phyloP scores from a whole-genome alignment of 495 filamentous ascomycete species.

The Xylaria telfairii region DNA sequence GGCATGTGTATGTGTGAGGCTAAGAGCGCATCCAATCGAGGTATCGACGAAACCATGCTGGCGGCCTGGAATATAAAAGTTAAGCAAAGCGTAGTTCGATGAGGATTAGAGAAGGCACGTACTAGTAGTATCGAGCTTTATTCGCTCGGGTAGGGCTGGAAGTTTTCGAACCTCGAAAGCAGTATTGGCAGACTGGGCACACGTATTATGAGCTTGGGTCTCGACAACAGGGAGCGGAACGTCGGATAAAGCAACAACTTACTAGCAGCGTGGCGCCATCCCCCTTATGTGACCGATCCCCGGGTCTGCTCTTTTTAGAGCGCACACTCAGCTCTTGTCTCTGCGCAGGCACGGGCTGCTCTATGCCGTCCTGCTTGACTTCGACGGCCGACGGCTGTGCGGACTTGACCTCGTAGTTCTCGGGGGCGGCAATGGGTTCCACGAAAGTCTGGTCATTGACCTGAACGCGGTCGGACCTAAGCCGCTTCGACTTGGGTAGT shows the following conservation, averaged over 20 bases:
- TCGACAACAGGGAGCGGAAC: conserved; percentile 1
- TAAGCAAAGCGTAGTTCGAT: conserved; percentile 29
- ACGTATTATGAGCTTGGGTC: conserved; percentile 27
- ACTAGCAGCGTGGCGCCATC: conserved; percentile 71
- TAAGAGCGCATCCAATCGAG: conserved; percentile 74
- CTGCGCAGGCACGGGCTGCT: conserved; percentile 43
- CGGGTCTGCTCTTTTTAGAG: conserved; percentile 61
- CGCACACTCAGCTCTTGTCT: conserved; percentile 66
- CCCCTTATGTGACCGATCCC: conserved; percentile 60
- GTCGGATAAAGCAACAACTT: conserved; percentile 37
- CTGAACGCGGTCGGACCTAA: conserved; percentile 57
- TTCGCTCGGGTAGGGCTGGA: conserved; percentile 75
- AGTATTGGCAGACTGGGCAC: conserved; percentile 77
- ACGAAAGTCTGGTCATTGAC: conserved; percentile 61
- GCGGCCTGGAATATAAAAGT: conserved; percentile 48
- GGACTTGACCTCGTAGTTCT: conserved; percentile 56
- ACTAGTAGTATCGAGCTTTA: conserved; percentile 68
- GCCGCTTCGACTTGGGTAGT: conserved; percentile 74
- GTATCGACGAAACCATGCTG: conserved; percentile 70
- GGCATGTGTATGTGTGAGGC: conserved; percentile 78
- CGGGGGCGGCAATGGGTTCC: conserved; percentile 51
- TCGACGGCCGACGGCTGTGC: conserved; percentile 48
- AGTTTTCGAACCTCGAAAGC: conserved; percentile 87
- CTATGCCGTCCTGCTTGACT: conserved; percentile 53
- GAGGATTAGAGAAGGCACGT: conserved; percentile 32